Percentiles rank a stretch among this genome's conserved stretches.
Evolutionary conservation across 306 rosid species (phyloP).

Genomic region (Trifolium repens): DNA sequence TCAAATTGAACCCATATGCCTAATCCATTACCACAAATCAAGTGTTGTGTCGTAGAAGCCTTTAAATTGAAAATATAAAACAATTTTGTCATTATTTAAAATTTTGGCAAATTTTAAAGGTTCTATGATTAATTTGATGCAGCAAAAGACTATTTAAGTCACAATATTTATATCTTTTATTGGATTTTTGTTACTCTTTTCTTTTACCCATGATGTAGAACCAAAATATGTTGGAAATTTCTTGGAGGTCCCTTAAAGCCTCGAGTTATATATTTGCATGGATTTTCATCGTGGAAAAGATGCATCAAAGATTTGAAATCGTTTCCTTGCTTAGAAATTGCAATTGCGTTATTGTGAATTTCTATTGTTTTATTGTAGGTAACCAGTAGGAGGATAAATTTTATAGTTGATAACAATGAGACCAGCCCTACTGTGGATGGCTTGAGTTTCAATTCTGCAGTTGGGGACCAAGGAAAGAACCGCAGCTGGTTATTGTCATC

Average conservation of each 20-base stretch:
- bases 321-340: constrained; percentile 30
- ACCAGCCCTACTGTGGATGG: constrained; percentile 48
- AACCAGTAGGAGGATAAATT: constrained; percentile 88
- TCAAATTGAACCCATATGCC: no score
- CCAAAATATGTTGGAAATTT: constrained; percentile 21
- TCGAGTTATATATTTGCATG: constrained; percentile 28
- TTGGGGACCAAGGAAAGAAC: constrained; percentile 67
- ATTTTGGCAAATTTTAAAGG: no score
- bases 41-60: neutral
- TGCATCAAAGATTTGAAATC: constrained; percentile 39
- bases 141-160: no score
- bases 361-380: constrained; percentile 61
- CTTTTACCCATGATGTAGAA: constrained; percentile 4
- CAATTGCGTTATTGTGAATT: constrained; percentile 39
- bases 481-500: constrained; percentile 87
- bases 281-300: constrained; percentile 23
- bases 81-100: no score
- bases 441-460: constrained; percentile 47
- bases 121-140: no score
- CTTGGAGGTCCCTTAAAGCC: constrained; percentile 16
- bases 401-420: constrained; percentile 75
- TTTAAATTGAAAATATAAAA: no score
- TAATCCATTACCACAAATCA: neutral
- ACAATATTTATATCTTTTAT: no score
- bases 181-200: constrained; percentile 13